These are phyloP conservation scores for Calonectria fujianensis DNA, from an alignment of 2,329 filamentous ascomycete genomes.

Conservation along the genomic window DNA sequence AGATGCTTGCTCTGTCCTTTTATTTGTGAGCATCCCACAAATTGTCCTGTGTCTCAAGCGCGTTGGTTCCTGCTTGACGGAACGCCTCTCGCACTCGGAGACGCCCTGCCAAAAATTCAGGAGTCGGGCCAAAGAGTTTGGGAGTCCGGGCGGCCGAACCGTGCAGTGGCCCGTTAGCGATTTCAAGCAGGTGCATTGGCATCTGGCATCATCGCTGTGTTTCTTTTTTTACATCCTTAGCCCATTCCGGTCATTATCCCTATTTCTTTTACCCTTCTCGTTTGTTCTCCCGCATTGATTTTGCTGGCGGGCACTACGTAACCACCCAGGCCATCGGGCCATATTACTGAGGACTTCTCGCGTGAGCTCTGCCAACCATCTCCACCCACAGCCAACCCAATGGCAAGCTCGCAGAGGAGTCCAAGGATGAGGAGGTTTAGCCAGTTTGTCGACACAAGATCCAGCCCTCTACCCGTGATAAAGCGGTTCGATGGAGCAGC, in stretches of 20 bases:
- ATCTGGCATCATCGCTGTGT: conserved; percentile 26
- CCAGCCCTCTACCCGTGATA: conserved; percentile 53
- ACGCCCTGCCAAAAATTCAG: conserved; percentile 25
- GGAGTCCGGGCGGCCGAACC: conserved; percentile 19
- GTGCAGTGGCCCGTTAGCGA: conserved; percentile 14
- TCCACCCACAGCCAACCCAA: neutral
- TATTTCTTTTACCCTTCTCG: conserved; percentile 21
- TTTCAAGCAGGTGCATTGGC: conserved; percentile 13
- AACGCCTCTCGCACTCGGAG: neutral
- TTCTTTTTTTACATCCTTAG: conserved; percentile 43
- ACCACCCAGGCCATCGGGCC: conserved; percentile 15
- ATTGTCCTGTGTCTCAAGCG: neutral
- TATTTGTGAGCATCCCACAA: conserved; percentile 27
- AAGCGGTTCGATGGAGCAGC: conserved; percentile 72
- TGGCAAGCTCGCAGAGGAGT: conserved; percentile 44
- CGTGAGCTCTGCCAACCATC: neutral
- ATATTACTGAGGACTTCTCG: conserved; percentile 9
- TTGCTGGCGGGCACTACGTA: conserved; percentile 31
- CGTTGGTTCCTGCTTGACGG: neutral
- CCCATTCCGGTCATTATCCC: conserved; percentile 33
- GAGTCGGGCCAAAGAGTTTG: conserved; percentile 10
- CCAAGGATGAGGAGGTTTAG: conserved; percentile 50
- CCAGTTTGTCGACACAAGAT: conserved; percentile 55
- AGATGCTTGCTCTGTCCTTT: conserved; percentile 30
- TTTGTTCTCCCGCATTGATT: conserved; percentile 22